Evolutionary conservation across 257 asterid genomes (phyloP).

Genomic region (Plantago ovata): DNA sequence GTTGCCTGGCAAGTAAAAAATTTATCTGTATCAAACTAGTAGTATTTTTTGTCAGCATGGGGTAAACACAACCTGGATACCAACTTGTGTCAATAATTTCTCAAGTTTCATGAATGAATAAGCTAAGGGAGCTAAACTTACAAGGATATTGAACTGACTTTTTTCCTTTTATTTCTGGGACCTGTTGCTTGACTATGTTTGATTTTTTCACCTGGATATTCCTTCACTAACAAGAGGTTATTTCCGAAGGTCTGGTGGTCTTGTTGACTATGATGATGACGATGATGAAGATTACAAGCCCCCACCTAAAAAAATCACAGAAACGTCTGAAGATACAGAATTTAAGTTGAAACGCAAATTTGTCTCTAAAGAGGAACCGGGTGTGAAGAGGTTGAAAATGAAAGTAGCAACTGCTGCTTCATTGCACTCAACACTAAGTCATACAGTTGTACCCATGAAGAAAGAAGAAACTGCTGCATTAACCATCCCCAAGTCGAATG

Average conservation of each 20-base stretch:
- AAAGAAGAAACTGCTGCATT: conserved; percentile 33
- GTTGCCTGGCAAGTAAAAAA: too few relatives aligned
- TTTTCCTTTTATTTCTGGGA: background rate
- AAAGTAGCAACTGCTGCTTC: conserved; percentile 67
- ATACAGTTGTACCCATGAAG: conserved; percentile 52
- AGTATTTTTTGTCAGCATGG: too few relatives aligned
- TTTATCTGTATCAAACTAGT: too few relatives aligned
- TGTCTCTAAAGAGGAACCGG: conserved; percentile 58
- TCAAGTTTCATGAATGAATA: too few relatives aligned
- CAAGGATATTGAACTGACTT: too few relatives aligned
- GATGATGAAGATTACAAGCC: conserved; percentile 96
- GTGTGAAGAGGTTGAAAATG: conserved; percentile 62
- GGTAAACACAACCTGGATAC: too few relatives aligned
- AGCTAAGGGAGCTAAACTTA: too few relatives aligned
- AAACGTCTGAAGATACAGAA: conserved; percentile 35
- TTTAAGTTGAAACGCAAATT: conserved; percentile 67
- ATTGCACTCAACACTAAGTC: conserved; percentile 63
- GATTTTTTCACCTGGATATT: conserved; percentile 5
- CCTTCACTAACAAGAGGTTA: background rate
- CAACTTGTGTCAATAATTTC: too few relatives aligned
- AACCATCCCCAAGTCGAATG: conserved; percentile 26
- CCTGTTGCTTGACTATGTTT: too few relatives aligned
- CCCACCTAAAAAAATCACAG: conserved; percentile 58
- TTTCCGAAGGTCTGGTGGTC: conserved; percentile 69
- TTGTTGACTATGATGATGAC: conserved; percentile 95